phyloP scores from a whole-genome alignment of 2,329 filamentous ascomycete species.

The Hypoxylon sp. region DNA sequence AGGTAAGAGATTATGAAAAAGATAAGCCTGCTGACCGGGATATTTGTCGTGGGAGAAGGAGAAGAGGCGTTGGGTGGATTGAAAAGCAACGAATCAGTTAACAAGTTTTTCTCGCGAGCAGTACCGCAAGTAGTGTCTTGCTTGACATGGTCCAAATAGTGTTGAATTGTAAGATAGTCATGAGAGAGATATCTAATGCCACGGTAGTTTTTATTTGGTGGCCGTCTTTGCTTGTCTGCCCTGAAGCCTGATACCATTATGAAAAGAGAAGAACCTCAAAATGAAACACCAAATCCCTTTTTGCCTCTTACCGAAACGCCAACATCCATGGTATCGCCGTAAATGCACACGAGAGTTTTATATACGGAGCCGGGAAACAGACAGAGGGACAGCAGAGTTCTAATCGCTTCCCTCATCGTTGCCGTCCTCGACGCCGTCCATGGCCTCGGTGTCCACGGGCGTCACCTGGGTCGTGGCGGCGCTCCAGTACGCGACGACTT shows the following conservation, averaged over 20 bases:
- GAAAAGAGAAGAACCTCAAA: constrained; percentile 26
- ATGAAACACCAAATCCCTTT: constrained; percentile 27
- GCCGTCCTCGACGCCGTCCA: constrained; percentile 46
- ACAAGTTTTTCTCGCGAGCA: constrained; percentile 15
- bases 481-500: constrained; percentile 80
- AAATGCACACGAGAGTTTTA: constrained; percentile 47
- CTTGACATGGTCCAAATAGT: constrained; percentile 21
- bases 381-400: not conserved
- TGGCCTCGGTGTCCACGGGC: constrained; percentile 62
- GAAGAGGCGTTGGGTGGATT: constrained; percentile 8
- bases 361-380: constrained; percentile 23
- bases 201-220: not conserved
- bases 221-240: constrained; percentile 8
- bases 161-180: constrained; percentile 40
- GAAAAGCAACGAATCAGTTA: constrained; percentile 24
- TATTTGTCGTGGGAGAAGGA: constrained; percentile 12
- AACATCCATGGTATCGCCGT: constrained; percentile 51
- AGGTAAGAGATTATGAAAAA: constrained; percentile 63
- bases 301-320: constrained; percentile 49
- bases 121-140: constrained; percentile 19
- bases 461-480: constrained; percentile 72
- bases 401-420: constrained; percentile 51
- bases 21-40: constrained; percentile 51
- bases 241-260: constrained; percentile 4
- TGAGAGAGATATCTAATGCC: constrained; percentile 10